A percentile compares a stretch with the other conserved stretches of the same genome.
These are phyloP conservation scores for Phalaenopsis aphrodite DNA, from an alignment of 106 monocot genomes.

Conservation along the genomic window DNA sequence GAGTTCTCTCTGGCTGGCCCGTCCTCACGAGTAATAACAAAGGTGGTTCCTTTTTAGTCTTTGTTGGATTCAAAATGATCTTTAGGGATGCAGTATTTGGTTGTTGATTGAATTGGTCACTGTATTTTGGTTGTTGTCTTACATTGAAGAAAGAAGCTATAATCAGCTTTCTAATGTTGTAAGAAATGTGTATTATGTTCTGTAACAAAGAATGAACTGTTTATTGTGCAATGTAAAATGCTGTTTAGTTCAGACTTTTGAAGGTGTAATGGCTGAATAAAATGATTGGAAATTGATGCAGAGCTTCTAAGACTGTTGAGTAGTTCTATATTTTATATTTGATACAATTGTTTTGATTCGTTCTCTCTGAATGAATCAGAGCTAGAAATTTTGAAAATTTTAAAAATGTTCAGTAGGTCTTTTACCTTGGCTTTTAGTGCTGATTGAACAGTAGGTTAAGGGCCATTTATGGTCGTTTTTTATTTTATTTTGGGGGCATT, in stretches of 20 bases:
- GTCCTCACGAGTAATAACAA: slow-evolving; percentile 16
- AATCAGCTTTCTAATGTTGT: not conserved
- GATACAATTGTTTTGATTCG: too few species aligned
- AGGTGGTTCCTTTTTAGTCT: not conserved
- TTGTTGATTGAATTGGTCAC: not conserved
- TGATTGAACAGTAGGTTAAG: too few species aligned
- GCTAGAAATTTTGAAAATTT: too few species aligned
- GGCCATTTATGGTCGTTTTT: too few species aligned
- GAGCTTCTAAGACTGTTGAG: not conserved
- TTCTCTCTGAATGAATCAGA: too few species aligned
- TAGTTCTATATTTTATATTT: too few species aligned
- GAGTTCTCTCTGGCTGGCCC: slow-evolving; percentile 61
- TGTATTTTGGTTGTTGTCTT: not conserved
- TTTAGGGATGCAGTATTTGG: not conserved
- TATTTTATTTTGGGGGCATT: too few species aligned
- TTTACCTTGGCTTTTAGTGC: too few species aligned
- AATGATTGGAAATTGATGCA: not conserved
- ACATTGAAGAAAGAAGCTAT: not conserved
- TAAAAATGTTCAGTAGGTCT: too few species aligned
- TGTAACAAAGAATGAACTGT: not conserved
- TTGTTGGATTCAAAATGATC: too few species aligned
- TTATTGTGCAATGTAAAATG: not conserved
- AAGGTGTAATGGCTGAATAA: not conserved
- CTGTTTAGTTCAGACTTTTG: not conserved
- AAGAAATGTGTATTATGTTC: not conserved